phyloP scores from a whole-genome alignment of 2,329 filamentous ascomycete species.

The Rutstroemia sydowiana region DNA sequence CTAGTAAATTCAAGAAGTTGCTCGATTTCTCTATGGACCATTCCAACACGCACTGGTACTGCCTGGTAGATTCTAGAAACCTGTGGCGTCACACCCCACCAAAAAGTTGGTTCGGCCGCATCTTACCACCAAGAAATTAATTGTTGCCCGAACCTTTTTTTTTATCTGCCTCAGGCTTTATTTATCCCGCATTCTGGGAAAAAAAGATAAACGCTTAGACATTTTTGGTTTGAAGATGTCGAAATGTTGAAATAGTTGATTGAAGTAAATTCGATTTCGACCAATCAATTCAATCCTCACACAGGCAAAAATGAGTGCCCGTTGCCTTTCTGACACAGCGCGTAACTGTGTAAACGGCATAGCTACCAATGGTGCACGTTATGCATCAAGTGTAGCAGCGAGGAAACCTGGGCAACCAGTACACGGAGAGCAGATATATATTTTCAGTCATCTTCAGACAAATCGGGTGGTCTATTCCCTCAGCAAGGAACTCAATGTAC shows the following conservation, averaged over 20 bases:
- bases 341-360: slow-evolving; percentile 5
- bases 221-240: slow-evolving; percentile 9
- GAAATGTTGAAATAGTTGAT: slow-evolving; percentile 1
- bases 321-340: slow-evolving; percentile 9
- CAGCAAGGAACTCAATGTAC: slow-evolving; percentile 30
- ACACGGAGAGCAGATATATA: slow-evolving; percentile 33
- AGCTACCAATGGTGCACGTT: slow-evolving; percentile 5
- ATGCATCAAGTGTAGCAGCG: slow-evolving; percentile 10
- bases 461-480: slow-evolving; percentile 36
- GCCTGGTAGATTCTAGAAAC: slow-evolving; percentile 5
- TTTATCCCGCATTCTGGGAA: not conserved
- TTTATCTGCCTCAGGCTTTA: not conserved
- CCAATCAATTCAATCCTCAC: not conserved
- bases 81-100: not conserved
- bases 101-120: slow-evolving; percentile 1
- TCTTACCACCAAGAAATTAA: not conserved
- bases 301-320: slow-evolving; percentile 14
- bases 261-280: not conserved
- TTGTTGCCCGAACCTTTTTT: not conserved
- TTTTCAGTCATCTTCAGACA: slow-evolving; percentile 33
- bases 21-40: not conserved
- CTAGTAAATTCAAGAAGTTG: slow-evolving; percentile 3
- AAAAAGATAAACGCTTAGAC: slow-evolving; percentile 5
- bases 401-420: slow-evolving; percentile 14
- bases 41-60: not conserved